A percentile compares a stretch with the other conserved stretches of the same genome.
Conservation (phyloP, 345 rosid genomes). For the Eucalyptus sp. region DNA sequence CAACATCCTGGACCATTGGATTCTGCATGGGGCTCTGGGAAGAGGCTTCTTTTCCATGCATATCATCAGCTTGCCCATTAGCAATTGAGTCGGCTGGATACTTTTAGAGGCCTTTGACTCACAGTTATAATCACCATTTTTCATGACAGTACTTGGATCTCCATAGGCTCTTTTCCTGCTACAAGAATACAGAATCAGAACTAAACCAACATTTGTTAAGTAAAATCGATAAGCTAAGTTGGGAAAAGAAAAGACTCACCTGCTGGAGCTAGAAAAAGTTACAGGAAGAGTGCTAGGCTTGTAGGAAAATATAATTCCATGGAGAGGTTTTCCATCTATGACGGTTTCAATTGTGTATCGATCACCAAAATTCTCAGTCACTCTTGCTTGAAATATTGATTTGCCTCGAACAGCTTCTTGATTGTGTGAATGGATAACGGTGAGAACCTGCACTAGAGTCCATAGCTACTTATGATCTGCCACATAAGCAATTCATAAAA, state of each 20-base stretch:
- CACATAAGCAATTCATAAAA: neutral
- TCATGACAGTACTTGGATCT: conserved; percentile 10
- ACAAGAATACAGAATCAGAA: neutral
- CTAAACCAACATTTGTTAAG: neutral
- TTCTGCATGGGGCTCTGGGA: neutral
- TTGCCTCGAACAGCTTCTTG: conserved; percentile 37
- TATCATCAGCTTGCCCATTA: conserved; percentile 8
- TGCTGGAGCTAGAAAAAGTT: conserved; percentile 13
- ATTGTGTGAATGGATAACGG: conserved; percentile 11
- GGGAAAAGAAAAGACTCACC: conserved; percentile 10
- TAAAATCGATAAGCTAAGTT: neutral
- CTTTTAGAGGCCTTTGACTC: conserved; percentile 13
- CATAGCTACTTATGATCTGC: neutral
- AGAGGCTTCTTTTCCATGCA: conserved; percentile 9
- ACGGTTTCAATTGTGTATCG: conserved; percentile 72
- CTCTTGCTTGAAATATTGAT: neutral
- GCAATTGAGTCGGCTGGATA: conserved; percentile 9
- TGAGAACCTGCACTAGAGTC: conserved; percentile 34
- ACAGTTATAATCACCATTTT: conserved; percentile 29
- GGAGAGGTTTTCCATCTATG: conserved; percentile 73
- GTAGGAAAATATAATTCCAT: conserved; percentile 65
- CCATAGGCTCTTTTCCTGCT: conserved; percentile 34
- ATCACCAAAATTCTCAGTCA: conserved; percentile 10
- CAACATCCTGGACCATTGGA: conserved; percentile 7
- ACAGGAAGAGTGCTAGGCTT: conserved; percentile 25